These are phyloP conservation scores for Syncephalastrum contaminatum DNA, from an alignment of 371 early-diverging fungal species.

Conservation along the genomic window DNA sequence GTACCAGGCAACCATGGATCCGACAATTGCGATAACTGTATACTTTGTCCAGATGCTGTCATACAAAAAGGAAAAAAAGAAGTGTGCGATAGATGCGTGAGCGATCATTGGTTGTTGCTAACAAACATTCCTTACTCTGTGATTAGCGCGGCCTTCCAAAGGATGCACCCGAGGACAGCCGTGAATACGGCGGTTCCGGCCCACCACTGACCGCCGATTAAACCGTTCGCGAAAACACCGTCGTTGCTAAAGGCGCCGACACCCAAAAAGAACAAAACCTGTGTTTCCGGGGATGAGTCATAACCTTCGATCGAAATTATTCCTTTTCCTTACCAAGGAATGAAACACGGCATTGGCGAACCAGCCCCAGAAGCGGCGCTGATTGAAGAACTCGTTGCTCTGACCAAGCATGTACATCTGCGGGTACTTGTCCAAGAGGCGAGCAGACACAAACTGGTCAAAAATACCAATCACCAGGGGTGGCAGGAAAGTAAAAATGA, in stretches of 20 bases:
- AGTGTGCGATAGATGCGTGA: neutral
- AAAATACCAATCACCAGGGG: slow-evolving; percentile 90
- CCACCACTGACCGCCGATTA: slow-evolving; percentile 75
- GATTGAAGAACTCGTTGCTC: slow-evolving; percentile 88
- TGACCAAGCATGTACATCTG: slow-evolving; percentile 95
- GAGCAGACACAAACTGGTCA: slow-evolving; percentile 89
- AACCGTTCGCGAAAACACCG: slow-evolving; percentile 63
- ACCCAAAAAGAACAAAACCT: slow-evolving; percentile 67
- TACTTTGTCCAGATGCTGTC: slow-evolving; percentile 82
- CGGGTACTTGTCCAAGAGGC: slow-evolving; percentile 94
- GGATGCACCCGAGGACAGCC: slow-evolving; percentile 75
- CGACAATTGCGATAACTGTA: slow-evolving; percentile 77
- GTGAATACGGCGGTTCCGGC: slow-evolving; percentile 80
- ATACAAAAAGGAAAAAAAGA: neutral
- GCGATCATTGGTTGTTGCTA: neutral
- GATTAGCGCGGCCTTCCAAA: slow-evolving; percentile 82
- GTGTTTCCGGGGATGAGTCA: neutral
- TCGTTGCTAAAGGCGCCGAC: slow-evolving; percentile 62
- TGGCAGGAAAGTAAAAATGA: slow-evolving; percentile 87
- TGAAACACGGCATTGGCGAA: slow-evolving; percentile 92
- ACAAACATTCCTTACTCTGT: slow-evolving; percentile 59
- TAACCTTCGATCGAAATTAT: too few relatives aligned
- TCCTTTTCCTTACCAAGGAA: slow-evolving; percentile 49
- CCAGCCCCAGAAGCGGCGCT: slow-evolving; percentile 93
- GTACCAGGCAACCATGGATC: slow-evolving; percentile 89